phyloP scores from a whole-genome alignment of 176 grass and related monocot species.

The Raddia guianensis region DNA sequence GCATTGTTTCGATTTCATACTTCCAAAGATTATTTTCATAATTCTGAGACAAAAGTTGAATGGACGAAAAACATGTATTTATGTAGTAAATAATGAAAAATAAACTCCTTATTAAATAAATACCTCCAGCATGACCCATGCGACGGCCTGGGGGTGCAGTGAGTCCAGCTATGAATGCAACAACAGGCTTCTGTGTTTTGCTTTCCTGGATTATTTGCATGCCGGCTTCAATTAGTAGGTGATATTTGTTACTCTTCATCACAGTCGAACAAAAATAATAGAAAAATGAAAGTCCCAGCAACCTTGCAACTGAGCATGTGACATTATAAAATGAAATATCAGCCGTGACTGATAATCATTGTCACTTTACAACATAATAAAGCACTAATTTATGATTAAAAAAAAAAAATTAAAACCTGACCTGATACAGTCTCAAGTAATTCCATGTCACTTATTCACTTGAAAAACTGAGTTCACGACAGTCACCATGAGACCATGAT shows the following conservation, averaged over 20 bases:
- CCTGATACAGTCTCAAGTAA: not conserved
- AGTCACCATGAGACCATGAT: not conserved
- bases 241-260: not conserved
- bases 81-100: conserved; percentile 9
- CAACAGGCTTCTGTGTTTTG: conserved; percentile 86
- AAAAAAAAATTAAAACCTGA: conserved; percentile 21
- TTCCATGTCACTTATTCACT: conserved; percentile 1
- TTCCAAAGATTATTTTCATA: not conserved
- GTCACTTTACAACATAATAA: conserved; percentile 23
- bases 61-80: not conserved
- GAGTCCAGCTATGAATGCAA: conserved; percentile 99
- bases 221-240: conserved; percentile 23
- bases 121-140: conserved; percentile 99
- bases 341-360: not conserved
- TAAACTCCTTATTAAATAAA: conserved; percentile 18
- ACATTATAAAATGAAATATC: conserved; percentile 9
- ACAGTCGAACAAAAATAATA: not conserved
- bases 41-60: not conserved
- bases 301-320: not conserved
- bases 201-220: conserved; percentile 65
- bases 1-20: conserved; percentile 28
- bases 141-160: conserved; percentile 96
- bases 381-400: not conserved
- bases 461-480: not conserved
- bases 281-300: conserved; percentile 3